A percentile compares a stretch with the other conserved stretches of the same genome.
Evolutionary conservation across 2,329 filamentous ascomycete genomes (phyloP).

Genomic region (Hymenoscyphus scutula): DNA sequence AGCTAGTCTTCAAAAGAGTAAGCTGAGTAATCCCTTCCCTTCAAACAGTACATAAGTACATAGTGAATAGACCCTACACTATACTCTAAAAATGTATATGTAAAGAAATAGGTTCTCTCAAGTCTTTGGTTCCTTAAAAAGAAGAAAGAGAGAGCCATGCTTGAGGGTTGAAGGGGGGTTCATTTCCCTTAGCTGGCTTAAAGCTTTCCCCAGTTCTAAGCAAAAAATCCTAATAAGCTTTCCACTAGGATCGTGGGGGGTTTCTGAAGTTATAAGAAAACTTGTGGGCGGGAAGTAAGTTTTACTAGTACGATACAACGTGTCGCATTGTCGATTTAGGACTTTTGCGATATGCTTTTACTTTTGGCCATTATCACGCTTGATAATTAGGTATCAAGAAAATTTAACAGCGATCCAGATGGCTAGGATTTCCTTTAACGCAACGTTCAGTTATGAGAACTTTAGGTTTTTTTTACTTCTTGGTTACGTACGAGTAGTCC

Average conservation of each 20-base stretch:
- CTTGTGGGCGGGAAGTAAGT: not conserved
- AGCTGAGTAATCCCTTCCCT: too few relatives aligned
- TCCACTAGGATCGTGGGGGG: not conserved
- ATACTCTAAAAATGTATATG: too few relatives aligned
- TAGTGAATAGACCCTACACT: too few relatives aligned
- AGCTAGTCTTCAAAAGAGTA: too few relatives aligned
- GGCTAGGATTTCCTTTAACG: not conserved
- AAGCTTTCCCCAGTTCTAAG: not conserved
- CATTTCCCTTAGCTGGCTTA: not conserved
- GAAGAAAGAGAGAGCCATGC: not conserved
- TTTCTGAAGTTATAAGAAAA: not conserved
- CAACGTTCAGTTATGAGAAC: not conserved
- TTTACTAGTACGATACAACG: not conserved
- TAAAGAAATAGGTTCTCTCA: too few relatives aligned
- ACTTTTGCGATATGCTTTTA: not conserved
- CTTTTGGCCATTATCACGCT: not conserved
- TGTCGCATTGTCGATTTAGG: not conserved
- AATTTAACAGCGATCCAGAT: not conserved
- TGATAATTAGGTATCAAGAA: not conserved
- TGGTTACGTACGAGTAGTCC: too few relatives aligned
- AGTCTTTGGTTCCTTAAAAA: not conserved
- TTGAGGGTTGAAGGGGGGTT: not conserved
- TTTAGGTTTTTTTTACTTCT: too few relatives aligned
- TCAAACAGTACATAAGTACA: too few relatives aligned
- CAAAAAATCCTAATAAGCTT: not conserved